Evolutionary conservation across 768 basidiomycete species (phyloP).

Genomic region (Tephrocybe sp.): DNA sequence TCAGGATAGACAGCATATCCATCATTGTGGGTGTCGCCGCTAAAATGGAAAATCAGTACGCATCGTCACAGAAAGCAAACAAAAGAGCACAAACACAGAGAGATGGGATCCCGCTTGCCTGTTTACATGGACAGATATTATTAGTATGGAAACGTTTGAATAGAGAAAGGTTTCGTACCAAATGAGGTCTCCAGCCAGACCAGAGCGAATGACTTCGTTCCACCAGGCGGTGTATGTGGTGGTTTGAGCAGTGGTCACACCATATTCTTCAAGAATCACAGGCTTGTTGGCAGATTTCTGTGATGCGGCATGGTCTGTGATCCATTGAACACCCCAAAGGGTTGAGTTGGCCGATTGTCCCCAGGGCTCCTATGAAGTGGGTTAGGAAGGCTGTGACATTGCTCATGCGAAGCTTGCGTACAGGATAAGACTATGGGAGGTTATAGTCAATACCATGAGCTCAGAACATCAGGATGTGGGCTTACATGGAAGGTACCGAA

Average conservation of each 20-base stretch:
- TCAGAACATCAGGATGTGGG: background rate
- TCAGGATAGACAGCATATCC: constrained; percentile 52
- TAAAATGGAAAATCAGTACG: constrained; percentile 12
- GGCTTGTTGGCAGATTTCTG: constrained; percentile 55
- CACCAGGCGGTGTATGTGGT: constrained; percentile 56
- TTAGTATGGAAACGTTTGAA: no score
- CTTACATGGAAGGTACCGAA: constrained; percentile 68
- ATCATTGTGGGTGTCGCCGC: constrained; percentile 48
- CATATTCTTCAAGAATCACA: constrained; percentile 66
- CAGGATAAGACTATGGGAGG: constrained; percentile 31
- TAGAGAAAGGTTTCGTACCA: constrained; percentile 43
- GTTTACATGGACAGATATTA: background rate
- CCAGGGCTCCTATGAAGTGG: constrained; percentile 39
- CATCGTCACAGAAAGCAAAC: background rate
- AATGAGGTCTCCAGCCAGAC: constrained; percentile 59
- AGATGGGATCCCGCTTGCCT: constrained; percentile 38
- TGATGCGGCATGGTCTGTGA: constrained; percentile 54
- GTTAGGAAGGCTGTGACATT: background rate
- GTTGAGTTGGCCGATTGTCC: constrained; percentile 42
- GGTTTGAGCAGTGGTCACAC: constrained; percentile 47
- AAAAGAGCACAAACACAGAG: constrained; percentile 21
- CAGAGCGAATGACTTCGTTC: constrained; percentile 45
- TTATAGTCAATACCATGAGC: background rate
- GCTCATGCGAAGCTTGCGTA: constrained; percentile 10
- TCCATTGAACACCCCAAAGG: constrained; percentile 59